A percentile compares a stretch with the other conserved stretches of the same genome.
phyloP scores from a whole-genome alignment of 805 yeast species.

The Wickerhamomyces canadensis region DNA sequence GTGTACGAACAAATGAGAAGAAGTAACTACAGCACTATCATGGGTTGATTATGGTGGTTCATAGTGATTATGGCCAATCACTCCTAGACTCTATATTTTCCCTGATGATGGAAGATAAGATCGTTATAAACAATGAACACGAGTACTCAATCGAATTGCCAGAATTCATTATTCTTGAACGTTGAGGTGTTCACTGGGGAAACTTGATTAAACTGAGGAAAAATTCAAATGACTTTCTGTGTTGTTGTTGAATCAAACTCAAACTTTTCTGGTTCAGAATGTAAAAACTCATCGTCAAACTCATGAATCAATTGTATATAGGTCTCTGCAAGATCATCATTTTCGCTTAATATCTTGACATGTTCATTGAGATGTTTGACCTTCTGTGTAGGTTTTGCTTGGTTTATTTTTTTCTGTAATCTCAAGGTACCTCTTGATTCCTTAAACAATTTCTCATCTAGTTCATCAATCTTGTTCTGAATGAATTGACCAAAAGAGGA shows the following conservation, averaged over 20 bases:
- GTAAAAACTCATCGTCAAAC: slow-evolving; percentile 19
- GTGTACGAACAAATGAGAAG: too few species aligned
- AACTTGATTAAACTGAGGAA: too few species aligned
- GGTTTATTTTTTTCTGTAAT: slow-evolving; percentile 19
- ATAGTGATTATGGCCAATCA: too few species aligned
- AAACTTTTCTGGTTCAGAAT: slow-evolving; percentile 10
- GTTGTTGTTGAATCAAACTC: slow-evolving; percentile 10
- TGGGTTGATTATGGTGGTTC: too few species aligned
- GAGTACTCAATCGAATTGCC: too few species aligned
- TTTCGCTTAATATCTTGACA: slow-evolving; percentile 17
- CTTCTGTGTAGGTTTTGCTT: slow-evolving; percentile 13
- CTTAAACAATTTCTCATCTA: slow-evolving; percentile 17
- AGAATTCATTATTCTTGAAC: too few species aligned
- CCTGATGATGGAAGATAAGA: too few species aligned
- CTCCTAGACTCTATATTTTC: too few species aligned
- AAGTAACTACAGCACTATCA: too few species aligned
- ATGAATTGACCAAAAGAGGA: slow-evolving; percentile 9
- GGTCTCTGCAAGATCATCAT: slow-evolving; percentile 3
- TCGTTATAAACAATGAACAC: too few species aligned
- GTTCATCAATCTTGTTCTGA: slow-evolving; percentile 11
- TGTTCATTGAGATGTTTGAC: slow-evolving; percentile 9
- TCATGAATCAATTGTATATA: slow-evolving; percentile 14
- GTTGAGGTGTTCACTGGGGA: too few species aligned
- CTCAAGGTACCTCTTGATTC: slow-evolving; percentile 17
- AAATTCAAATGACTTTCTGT: slow-evolving; percentile 7